Conservation (phyloP, 805 yeast genomes). For the Yamadazyma insecticola region DNA sequence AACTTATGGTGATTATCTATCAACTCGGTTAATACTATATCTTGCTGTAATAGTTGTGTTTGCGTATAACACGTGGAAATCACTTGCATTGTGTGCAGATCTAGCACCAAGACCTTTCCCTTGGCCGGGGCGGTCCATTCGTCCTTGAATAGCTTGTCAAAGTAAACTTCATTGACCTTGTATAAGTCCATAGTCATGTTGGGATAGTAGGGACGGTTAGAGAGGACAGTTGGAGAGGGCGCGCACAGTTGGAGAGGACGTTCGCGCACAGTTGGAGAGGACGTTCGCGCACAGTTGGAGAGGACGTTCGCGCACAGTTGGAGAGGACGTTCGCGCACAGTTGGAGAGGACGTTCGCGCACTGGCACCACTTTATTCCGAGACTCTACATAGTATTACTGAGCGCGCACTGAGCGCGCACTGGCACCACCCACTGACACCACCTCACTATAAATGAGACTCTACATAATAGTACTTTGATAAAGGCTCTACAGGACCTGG, state of each 20-base stretch:
- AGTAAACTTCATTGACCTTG: conserved; percentile 26
- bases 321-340: too few species aligned
- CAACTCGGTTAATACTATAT: conserved; percentile 75
- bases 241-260: too few species aligned
- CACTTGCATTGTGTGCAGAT: conserved; percentile 72
- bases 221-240: too few species aligned
- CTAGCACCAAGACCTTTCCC: conserved; percentile 63
- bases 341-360: too few species aligned
- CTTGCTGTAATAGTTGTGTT: conserved; percentile 73
- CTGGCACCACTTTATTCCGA: background rate
- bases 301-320: too few species aligned
- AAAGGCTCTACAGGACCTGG: conserved; percentile 13
- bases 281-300: too few species aligned
- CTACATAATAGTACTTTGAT: conserved; percentile 9
- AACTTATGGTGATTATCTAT: conserved; percentile 56
- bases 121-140: conserved; percentile 8
- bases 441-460: conserved; percentile 9
- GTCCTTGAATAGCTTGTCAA: conserved; percentile 22
- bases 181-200: conserved; percentile 24
- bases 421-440: too few species aligned
- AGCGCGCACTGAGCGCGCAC: background rate
- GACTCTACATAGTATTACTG: background rate
- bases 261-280: too few species aligned
- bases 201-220: too few species aligned
- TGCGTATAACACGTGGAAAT: conserved; percentile 90